Conservation (phyloP, 129 eudicot species). For the Chrysanthemum seticuspe region DNA sequence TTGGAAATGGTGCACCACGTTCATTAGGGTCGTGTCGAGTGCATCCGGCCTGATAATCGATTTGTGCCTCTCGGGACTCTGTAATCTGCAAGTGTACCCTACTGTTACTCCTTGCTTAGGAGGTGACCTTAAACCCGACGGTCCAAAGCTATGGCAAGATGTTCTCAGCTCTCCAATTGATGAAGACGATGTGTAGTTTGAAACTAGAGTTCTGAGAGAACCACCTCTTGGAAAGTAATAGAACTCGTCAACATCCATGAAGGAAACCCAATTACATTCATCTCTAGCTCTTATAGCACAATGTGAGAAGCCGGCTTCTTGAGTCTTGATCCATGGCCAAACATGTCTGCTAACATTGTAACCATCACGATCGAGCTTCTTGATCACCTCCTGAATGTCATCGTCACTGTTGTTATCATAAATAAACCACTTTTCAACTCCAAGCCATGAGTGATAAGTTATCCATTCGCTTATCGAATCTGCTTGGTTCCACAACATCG, state of each 20-base stretch:
- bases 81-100: slow-evolving; percentile 88
- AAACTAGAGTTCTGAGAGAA: slow-evolving; percentile 55
- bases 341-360: slow-evolving; percentile 70
- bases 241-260: slow-evolving; percentile 93
- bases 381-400: slow-evolving; percentile 47
- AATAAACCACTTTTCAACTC: slow-evolving; percentile 91
- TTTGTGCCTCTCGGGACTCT: slow-evolving; percentile 91
- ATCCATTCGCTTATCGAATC: slow-evolving; percentile 83
- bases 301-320: slow-evolving; percentile 97
- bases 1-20: slow-evolving; percentile 91
- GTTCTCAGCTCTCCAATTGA: slow-evolving; percentile 79
- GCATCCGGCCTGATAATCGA: slow-evolving; percentile 83
- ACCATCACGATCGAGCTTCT: slow-evolving; percentile 52
- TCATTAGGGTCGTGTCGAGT: slow-evolving; percentile 68
- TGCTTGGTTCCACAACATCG: slow-evolving; percentile 98
- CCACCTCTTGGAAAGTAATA: slow-evolving; percentile 70
- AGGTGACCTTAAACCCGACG: slow-evolving; percentile 64
- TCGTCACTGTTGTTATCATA: slow-evolving; percentile 96
- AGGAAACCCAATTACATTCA: slow-evolving; percentile 83
- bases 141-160: slow-evolving; percentile 85
- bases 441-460: slow-evolving; percentile 85
- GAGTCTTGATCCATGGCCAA: slow-evolving; percentile 99
- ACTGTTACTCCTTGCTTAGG: slow-evolving; percentile 76
- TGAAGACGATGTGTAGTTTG: slow-evolving; percentile 49
- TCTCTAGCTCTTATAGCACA: slow-evolving; percentile 73